Conservation (phyloP, 805 yeast genomes). For the Saccharomycopsis oosterbeekiorum region DNA sequence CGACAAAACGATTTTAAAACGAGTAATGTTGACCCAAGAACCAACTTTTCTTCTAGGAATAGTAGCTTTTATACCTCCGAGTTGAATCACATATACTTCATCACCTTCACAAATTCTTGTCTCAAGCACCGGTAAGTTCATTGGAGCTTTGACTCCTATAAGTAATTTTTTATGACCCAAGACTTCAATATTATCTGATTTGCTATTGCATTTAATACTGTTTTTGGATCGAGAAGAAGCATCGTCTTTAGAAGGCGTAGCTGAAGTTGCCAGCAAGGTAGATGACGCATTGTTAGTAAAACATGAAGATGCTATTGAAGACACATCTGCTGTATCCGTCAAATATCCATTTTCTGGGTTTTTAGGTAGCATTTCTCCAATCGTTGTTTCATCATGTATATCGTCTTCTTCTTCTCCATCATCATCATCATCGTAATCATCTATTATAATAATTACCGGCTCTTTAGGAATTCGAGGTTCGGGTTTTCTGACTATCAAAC, state of each 20-base stretch:
- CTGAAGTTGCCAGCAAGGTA: background rate
- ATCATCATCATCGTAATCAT: background rate
- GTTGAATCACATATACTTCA: conserved; percentile 13
- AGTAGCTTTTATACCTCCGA: conserved; percentile 9
- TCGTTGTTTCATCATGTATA: too few species aligned
- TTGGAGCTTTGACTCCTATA: background rate
- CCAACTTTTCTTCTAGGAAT: conserved; percentile 21
- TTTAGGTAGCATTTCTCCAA: too few species aligned
- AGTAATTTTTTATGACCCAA: background rate
- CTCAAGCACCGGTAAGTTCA: background rate
- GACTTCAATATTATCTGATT: background rate
- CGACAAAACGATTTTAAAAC: conserved; percentile 12
- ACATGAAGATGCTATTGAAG: background rate
- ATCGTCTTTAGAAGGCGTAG: background rate
- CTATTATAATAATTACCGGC: background rate
- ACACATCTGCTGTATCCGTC: background rate
- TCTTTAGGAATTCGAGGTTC: background rate
- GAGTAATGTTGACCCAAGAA: conserved; percentile 21
- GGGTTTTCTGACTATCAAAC: background rate
- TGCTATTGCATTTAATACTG: background rate
- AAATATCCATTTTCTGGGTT: too few species aligned
- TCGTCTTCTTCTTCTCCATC: background rate
- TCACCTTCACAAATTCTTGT: conserved; percentile 11
- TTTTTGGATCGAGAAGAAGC: background rate
- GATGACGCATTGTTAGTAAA: background rate